These are phyloP conservation scores for Diophrys appendiculata DNA, from an alignment of 73 alveolate genomes.

Conservation along the genomic window DNA sequence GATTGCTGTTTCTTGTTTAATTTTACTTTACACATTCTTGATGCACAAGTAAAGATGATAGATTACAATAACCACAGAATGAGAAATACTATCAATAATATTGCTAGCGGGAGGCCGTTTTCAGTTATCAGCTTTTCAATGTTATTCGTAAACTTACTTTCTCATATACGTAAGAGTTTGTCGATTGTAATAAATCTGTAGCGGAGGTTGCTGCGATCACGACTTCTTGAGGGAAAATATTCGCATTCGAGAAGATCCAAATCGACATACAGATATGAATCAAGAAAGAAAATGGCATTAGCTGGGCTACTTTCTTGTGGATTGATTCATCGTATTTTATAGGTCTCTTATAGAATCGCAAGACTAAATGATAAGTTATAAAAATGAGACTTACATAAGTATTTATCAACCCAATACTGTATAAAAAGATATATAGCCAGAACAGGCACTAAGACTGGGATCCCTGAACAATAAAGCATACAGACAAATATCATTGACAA, in stretches of 20 bases:
- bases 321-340: constrained; percentile 36
- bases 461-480: constrained; percentile 7
- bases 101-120: constrained; percentile 4
- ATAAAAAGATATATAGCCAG: neutral
- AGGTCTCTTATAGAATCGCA: constrained; percentile 54
- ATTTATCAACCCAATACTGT: constrained; percentile 7
- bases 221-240: constrained; percentile 42
- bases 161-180: neutral
- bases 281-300: constrained; percentile 56
- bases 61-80: neutral
- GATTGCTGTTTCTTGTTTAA: neutral
- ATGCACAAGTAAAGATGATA: neutral
- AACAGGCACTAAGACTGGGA: constrained; percentile 6
- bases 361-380: constrained; percentile 14
- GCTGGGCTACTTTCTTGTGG: constrained; percentile 33
- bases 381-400: constrained; percentile 2
- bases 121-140: constrained; percentile 21
- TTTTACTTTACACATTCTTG: neutral
- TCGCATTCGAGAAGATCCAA: constrained; percentile 56
- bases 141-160: neutral
- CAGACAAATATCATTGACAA: constrained; percentile 33
- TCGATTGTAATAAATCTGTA: neutral
- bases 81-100: neutral
- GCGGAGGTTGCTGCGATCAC: neutral
- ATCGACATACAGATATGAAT: constrained; percentile 61